These are phyloP conservation scores for Petasospora fabianii DNA, from an alignment of 1,139 yeast genomes.

Conservation along the genomic window DNA sequence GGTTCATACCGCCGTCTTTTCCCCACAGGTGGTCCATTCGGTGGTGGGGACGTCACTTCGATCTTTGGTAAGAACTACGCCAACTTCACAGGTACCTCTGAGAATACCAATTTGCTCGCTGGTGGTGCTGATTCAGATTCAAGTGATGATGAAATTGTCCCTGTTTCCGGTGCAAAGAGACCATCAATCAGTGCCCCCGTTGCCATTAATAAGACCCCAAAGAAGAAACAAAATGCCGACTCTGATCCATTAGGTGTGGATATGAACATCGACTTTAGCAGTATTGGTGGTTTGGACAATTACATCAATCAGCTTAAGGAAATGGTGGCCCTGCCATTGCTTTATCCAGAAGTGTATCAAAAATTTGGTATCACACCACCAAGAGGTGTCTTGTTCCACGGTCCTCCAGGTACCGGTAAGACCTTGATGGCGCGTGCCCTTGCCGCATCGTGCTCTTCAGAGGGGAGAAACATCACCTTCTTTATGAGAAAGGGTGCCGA, in stretches of 20 bases:
- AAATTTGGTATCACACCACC: slow-evolving; percentile 94
- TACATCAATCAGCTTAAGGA: slow-evolving; percentile 91
- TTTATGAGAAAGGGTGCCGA: slow-evolving; percentile 99
- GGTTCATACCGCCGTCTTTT: slow-evolving; percentile 59
- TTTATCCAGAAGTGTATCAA: slow-evolving; percentile 92
- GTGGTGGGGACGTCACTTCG: slow-evolving; percentile 83
- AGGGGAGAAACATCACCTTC: slow-evolving; percentile 78
- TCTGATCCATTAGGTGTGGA: slow-evolving; percentile 94
- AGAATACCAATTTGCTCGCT: slow-evolving; percentile 37
- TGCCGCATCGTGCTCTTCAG: slow-evolving; percentile 89
- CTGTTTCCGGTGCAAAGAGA: slow-evolving; percentile 30
- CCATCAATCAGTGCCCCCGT: slow-evolving; percentile 35
- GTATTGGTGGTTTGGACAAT: slow-evolving; percentile 89
- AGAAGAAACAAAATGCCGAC: slow-evolving; percentile 73
- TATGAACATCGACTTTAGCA: slow-evolving; percentile 84
- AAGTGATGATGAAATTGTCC: slow-evolving; percentile 55
- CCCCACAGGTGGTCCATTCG: slow-evolving; percentile 98
- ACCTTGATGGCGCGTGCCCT: slow-evolving; percentile 97
- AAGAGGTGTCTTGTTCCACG: slow-evolving; percentile 95
- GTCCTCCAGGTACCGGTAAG: slow-evolving; percentile 99
- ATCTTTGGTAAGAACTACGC: slow-evolving; percentile 57
- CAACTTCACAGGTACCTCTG: slow-evolving; percentile 12
- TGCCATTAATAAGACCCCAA: slow-evolving; percentile 31
- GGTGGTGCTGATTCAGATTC: slow-evolving; percentile 67
- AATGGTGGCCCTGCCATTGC: slow-evolving; percentile 91